These are phyloP conservation scores for Xylaria castorea DNA, from an alignment of 495 filamentous ascomycete genomes.

Conservation along the genomic window DNA sequence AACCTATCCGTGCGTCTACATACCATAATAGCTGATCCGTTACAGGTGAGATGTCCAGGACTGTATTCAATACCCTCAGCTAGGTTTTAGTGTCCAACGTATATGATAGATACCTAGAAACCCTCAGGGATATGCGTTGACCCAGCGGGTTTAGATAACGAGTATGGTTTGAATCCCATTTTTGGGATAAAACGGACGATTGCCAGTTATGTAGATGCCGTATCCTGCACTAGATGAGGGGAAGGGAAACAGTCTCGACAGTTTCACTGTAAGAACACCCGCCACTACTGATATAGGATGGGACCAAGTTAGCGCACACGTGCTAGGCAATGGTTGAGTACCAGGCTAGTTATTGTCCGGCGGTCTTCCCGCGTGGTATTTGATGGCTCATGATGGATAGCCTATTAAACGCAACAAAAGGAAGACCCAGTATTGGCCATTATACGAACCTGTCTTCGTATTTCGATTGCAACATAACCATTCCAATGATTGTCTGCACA, in stretches of 20 bases:
- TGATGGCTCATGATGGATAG: background rate
- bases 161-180: background rate
- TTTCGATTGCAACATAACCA: background rate
- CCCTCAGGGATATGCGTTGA: background rate
- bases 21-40: background rate
- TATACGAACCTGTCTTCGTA: conserved; percentile 10
- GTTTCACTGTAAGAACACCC: background rate
- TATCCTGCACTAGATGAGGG: background rate
- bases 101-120: background rate
- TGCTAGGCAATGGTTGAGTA: background rate
- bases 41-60: background rate
- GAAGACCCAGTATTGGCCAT: background rate
- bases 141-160: background rate
- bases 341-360: background rate
- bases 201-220: background rate
- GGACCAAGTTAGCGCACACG: background rate
- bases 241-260: background rate
- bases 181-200: background rate
- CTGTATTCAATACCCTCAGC: background rate
- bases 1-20: background rate
- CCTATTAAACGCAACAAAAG: background rate
- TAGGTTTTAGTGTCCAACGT: background rate
- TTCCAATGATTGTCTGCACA: conserved; percentile 8
- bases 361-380: background rate
- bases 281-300: background rate